Evolutionary conservation across 1,139 yeast genomes (phyloP).

Genomic region (Wickerhamomyces sp.): DNA sequence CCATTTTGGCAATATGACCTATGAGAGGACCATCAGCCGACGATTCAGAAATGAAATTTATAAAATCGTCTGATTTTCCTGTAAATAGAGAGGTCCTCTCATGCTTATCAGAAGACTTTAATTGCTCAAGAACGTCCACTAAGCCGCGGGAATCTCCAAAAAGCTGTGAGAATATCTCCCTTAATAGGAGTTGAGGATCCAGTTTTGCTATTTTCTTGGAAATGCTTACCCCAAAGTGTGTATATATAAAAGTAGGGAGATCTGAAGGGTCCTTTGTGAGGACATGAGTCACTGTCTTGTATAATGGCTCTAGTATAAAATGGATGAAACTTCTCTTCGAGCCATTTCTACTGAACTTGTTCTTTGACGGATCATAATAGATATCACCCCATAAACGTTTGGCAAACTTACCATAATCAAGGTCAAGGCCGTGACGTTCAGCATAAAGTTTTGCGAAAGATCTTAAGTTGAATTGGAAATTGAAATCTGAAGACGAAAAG

Average conservation of each 20-base stretch:
- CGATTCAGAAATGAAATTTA: slow-evolving; percentile 15
- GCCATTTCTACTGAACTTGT: slow-evolving; percentile 40
- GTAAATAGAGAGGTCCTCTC: slow-evolving; percentile 12
- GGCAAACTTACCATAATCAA: slow-evolving; percentile 43
- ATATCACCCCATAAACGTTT: slow-evolving; percentile 75
- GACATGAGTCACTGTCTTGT: slow-evolving; percentile 64
- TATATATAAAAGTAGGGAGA: slow-evolving; percentile 39
- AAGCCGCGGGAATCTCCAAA: slow-evolving; percentile 54
- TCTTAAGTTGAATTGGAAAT: slow-evolving; percentile 58
- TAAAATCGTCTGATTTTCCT: slow-evolving; percentile 11
- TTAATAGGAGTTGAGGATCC: slow-evolving; percentile 58
- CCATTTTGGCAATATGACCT: slow-evolving; percentile 59
- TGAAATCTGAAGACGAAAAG: slow-evolving; percentile 65
- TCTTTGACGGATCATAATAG: slow-evolving; percentile 41
- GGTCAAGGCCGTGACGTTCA: slow-evolving; percentile 23
- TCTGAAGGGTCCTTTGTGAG: slow-evolving; percentile 49
- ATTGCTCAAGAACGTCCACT: slow-evolving; percentile 42
- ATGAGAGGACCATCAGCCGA: slow-evolving; percentile 37
- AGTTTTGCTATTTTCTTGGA: slow-evolving; percentile 36
- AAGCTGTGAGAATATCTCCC: slow-evolving; percentile 47
- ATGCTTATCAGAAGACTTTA: slow-evolving; percentile 39
- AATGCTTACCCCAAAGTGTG: slow-evolving; percentile 42
- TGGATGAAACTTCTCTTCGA: slow-evolving; percentile 55
- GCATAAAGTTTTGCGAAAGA: slow-evolving; percentile 60
- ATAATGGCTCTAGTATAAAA: slow-evolving; percentile 74